Evolutionary conservation across 257 asterid species (phyloP).

Genomic region (Plantago ovata): DNA sequence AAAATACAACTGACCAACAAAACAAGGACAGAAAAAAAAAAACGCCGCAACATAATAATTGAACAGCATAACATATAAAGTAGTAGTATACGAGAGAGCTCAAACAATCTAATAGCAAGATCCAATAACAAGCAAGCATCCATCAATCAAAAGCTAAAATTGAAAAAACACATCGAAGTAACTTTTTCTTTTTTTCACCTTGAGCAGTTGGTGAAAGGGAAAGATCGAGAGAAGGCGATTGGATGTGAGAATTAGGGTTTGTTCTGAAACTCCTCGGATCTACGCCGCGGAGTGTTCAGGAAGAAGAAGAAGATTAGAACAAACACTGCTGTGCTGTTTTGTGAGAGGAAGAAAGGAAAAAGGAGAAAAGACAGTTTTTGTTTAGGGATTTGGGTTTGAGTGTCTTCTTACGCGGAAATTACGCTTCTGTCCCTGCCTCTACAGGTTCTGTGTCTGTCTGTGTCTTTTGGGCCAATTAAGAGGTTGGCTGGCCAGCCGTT

Average conservation of each 20-base stretch:
- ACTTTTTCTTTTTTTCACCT: conserved; percentile 19
- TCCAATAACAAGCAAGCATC: not conserved
- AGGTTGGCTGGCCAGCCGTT: too few species aligned
- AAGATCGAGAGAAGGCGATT: conserved; percentile 1
- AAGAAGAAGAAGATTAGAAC: not conserved
- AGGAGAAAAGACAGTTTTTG: not conserved
- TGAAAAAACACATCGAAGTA: not conserved
- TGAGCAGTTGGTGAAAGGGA: conserved; percentile 6
- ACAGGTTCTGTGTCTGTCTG: too few species aligned
- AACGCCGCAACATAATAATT: too few species aligned
- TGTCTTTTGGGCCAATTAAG: too few species aligned
- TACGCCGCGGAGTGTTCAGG: conserved; percentile 46
- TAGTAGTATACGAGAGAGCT: too few species aligned
- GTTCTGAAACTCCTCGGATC: conserved; percentile 49
- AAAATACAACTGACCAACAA: too few species aligned
- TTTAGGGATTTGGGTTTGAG: conserved; percentile 32
- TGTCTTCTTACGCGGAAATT: too few species aligned
- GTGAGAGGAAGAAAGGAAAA: conserved; percentile 4
- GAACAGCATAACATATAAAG: too few species aligned
- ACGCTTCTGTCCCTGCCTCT: too few species aligned
- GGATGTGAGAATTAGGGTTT: conserved; percentile 5
- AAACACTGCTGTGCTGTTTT: not conserved
- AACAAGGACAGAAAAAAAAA: too few species aligned
- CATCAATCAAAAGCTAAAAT: not conserved
- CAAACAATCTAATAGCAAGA: too few species aligned